Evolutionary conservation across 208 protist species (phyloP).

Genomic region (Leptomonas pyrrhocoris): DNA sequence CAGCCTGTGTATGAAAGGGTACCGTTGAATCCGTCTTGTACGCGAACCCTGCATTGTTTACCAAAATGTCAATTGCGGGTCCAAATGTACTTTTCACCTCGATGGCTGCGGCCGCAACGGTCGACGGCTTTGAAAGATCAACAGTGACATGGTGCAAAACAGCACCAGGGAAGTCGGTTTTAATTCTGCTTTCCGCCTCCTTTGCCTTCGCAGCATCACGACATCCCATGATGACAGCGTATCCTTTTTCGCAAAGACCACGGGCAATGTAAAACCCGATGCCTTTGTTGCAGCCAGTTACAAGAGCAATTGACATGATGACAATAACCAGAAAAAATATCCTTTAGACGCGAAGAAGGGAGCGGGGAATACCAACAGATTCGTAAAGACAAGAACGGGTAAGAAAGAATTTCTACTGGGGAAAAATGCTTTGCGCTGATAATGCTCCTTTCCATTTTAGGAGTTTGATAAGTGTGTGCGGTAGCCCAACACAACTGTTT

Average conservation of each 20-base stretch:
- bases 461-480: no score
- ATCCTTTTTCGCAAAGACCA: slow-evolving; percentile 31
- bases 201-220: slow-evolving; percentile 10
- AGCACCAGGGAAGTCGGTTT: slow-evolving; percentile 10
- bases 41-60: slow-evolving; percentile 56
- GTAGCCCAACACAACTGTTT: no score
- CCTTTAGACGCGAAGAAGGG: not conserved
- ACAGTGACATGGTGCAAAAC: slow-evolving; percentile 20
- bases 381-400: not conserved
- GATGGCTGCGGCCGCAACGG: slow-evolving; percentile 17
- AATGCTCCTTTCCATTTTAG: no score
- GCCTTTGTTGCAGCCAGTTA: slow-evolving; percentile 44
- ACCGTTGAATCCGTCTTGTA: slow-evolving; percentile 21
- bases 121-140: slow-evolving; percentile 19
- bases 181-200: slow-evolving; percentile 23
- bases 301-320: slow-evolving; percentile 20
- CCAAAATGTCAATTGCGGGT: slow-evolving; percentile 37
- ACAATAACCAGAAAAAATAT: not conserved
- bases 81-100: slow-evolving; percentile 22
- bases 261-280: slow-evolving; percentile 42
- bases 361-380: not conserved
- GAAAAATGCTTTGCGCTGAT: no score
- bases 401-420: no score
- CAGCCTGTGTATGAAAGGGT: slow-evolving; percentile 40
- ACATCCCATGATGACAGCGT: slow-evolving; percentile 41